phyloP scores from a whole-genome alignment of 1,284 basidiomycete species.

The Ustilago xerochloae region DNA sequence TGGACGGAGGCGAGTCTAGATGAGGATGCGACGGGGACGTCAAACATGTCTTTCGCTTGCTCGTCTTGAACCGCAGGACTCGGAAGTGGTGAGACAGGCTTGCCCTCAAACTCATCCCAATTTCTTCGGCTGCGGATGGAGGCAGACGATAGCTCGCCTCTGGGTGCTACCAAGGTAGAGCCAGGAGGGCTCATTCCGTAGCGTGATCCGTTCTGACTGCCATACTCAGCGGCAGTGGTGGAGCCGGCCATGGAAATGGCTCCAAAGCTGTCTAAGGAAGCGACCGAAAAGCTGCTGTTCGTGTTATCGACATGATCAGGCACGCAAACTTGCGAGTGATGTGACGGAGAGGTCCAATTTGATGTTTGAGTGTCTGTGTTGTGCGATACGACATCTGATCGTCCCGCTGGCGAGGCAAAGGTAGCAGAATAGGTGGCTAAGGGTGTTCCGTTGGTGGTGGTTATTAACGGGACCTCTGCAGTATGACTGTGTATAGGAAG shows the following conservation, averaged over 20 bases:
- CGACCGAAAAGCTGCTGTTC: constrained; percentile 34
- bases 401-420: not conserved
- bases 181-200: constrained; percentile 21
- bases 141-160: constrained; percentile 47
- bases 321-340: not conserved
- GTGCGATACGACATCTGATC: not conserved
- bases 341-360: constrained; percentile 2
- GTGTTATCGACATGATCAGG: constrained; percentile 11
- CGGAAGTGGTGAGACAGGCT: constrained; percentile 62
- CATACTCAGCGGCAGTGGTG: constrained; percentile 21
- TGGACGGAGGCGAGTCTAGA: constrained; percentile 4
- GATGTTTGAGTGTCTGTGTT: constrained; percentile 1
- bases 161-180: constrained; percentile 21
- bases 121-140: constrained; percentile 60
- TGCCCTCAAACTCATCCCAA: constrained; percentile 65
- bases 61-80: constrained; percentile 49
- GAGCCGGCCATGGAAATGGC: constrained; percentile 32
- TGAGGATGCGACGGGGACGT: constrained; percentile 26
- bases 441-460: constrained; percentile 26
- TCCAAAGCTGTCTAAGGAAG: constrained; percentile 36
- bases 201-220: constrained; percentile 29
- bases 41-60: constrained; percentile 41
- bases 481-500: constrained; percentile 12
- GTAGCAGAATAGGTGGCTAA: constrained; percentile 15
- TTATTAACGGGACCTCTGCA: constrained; percentile 27